These are phyloP conservation scores for Phaeosphaeria sp. DNA, from an alignment of 2,329 filamentous ascomycete genomes.

Conservation along the genomic window DNA sequence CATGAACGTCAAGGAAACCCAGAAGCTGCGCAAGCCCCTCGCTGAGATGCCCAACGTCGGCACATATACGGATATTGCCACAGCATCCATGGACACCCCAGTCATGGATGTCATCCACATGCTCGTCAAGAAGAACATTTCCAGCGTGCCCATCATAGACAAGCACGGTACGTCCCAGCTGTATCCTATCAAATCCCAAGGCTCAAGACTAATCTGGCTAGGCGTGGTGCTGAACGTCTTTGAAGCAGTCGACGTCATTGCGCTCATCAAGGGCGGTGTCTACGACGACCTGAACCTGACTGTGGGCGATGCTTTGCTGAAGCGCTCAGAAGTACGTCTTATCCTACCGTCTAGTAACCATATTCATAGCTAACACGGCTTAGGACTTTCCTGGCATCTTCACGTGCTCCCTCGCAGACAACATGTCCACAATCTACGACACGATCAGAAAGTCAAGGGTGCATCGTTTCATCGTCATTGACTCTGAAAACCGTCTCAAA, in stretches of 20 bases:
- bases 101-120: constrained; percentile 94
- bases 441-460: constrained; percentile 95
- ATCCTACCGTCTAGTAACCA: neutral
- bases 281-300: constrained; percentile 89
- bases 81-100: constrained; percentile 84
- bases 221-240: constrained; percentile 90
- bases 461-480: constrained; percentile 89
- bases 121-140: constrained; percentile 92
- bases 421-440: constrained; percentile 94
- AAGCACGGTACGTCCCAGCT: constrained; percentile 60
- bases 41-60: constrained; percentile 79
- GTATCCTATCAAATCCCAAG: too few relatives aligned
- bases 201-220: constrained; percentile 35
- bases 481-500: constrained; percentile 83
- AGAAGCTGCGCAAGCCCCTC: constrained; percentile 85
- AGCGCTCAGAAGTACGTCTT: constrained; percentile 72
- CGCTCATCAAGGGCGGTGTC: constrained; percentile 88
- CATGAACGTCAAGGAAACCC: constrained; percentile 89
- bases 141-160: constrained; percentile 91
- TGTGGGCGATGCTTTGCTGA: constrained; percentile 88
- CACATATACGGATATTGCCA: constrained; percentile 80
- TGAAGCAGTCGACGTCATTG: constrained; percentile 96
- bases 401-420: constrained; percentile 89
- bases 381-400: constrained; percentile 95
- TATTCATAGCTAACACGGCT: constrained; percentile 22